These are phyloP conservation scores for Fusarium torreyae DNA, from an alignment of 2,329 filamentous ascomycete genomes.

Conservation along the genomic window DNA sequence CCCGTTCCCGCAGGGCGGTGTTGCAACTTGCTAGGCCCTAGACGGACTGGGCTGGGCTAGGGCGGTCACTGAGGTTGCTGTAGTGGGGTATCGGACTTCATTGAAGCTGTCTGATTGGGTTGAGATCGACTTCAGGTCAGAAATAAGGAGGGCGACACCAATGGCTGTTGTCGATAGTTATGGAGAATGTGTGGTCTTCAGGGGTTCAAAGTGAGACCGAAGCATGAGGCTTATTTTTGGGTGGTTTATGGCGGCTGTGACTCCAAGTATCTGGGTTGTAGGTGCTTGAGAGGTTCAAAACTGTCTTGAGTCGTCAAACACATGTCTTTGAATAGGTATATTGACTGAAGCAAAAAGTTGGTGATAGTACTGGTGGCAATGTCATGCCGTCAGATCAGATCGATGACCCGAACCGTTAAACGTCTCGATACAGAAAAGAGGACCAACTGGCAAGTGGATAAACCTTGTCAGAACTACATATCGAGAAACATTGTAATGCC, in stretches of 20 bases:
- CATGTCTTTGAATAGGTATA: background rate
- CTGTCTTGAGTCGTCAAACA: background rate
- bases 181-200: conserved; percentile 34
- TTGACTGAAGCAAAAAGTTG: background rate
- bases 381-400: background rate
- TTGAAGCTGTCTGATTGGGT: conserved; percentile 8
- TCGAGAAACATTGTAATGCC: background rate
- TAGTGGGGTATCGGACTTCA: conserved; percentile 21
- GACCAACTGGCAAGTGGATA: background rate
- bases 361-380: background rate
- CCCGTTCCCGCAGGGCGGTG: conserved; percentile 45
- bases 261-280: conserved; percentile 19
- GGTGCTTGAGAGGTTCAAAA: background rate
- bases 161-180: conserved; percentile 27
- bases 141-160: conserved; percentile 24
- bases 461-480: background rate
- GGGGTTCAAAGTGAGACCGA: conserved; percentile 27
- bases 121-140: conserved; percentile 4
- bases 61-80: conserved; percentile 33
- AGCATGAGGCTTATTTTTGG: conserved; percentile 36
- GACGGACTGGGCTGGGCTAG: conserved; percentile 15
- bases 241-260: conserved; percentile 27
- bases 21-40: conserved; percentile 22
- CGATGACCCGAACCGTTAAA: background rate
- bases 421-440: background rate